These are phyloP conservation scores for Medicago truncatula DNA, from an alignment of 306 rosid genomes.

Conservation along the genomic window MtrunA17r5.0-ANR NC_053045.1:33601501-33602000, in stretches of 20 bases:
- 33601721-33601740: too few relatives aligned
- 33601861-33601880: too few relatives aligned
- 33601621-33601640: slow-evolving; percentile 61
- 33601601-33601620: slow-evolving; percentile 94
- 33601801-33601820: neutral
- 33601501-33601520: slow-evolving; percentile 82
- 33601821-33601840: neutral
- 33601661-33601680: slow-evolving; percentile 42
- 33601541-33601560: slow-evolving; percentile 80
- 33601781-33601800: neutral
- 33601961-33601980: too few relatives aligned
- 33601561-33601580: slow-evolving; percentile 76
- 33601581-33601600: slow-evolving; percentile 77
- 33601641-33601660: slow-evolving; percentile 51
- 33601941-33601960: too few relatives aligned
- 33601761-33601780: slow-evolving; percentile 40
- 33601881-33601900: too few relatives aligned
- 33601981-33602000: too few relatives aligned
- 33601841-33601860: neutral
- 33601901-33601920: too few relatives aligned
- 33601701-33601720: slow-evolving; percentile 2
- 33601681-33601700: slow-evolving; percentile 73
- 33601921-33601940: too few relatives aligned
- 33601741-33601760: neutral
- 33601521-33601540: slow-evolving; percentile 87